Base-by-base conservation (phyloP, 495 filamentous ascomycete species). In the Penicillium riverlandense region DNA sequence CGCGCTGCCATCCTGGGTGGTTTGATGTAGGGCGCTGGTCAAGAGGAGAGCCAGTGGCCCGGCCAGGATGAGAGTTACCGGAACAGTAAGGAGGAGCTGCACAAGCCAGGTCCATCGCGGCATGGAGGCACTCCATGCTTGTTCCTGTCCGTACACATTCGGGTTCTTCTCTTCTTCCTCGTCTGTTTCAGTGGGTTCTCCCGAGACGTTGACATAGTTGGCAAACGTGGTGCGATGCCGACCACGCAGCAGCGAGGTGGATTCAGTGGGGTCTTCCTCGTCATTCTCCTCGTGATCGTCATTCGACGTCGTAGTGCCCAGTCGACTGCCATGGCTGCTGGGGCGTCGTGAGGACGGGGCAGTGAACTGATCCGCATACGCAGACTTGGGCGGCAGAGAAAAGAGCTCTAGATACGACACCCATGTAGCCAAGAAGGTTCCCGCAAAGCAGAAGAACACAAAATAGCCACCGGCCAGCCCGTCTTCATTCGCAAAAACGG, bases 81-180 rank as follows among this genome's bases (percentile, higher is more conserved):
- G 90, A 0, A 79, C 83, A 9, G 88, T 70, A 32, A 96, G 51
- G 6, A 98, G 67, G 49, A 96, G 86, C 58, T 97, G 88, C 13
- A 90, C 50, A 30, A 90, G 59, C 92, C 92, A 98, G 15, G 82
- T 77, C 84, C 84, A 95, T 28, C 74, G 75, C 1, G 88, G 90
- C 33, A 98, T 59, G 14, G 75, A 70, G 16, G 74, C 77, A 48
- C 85, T 91, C 92, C 92, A 97, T 4, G 74, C 55, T 57, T 98
- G 92, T 55, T 98, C 91, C 37, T 76, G 67, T n/a, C 77, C 78
- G 50, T 85, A 95, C 6, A 86, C 73, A 11, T 71, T 67, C 0
- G 61, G 54, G 37, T 68, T 62, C 28, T 69, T 50, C 27, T 62
- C 38, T 30, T 66, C 58, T 13, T 53, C 50, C 9, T 65, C 57